Evolutionary conservation across 2,329 filamentous ascomycete genomes (phyloP).

Genomic region (Fusarium sublunatum): DNA sequence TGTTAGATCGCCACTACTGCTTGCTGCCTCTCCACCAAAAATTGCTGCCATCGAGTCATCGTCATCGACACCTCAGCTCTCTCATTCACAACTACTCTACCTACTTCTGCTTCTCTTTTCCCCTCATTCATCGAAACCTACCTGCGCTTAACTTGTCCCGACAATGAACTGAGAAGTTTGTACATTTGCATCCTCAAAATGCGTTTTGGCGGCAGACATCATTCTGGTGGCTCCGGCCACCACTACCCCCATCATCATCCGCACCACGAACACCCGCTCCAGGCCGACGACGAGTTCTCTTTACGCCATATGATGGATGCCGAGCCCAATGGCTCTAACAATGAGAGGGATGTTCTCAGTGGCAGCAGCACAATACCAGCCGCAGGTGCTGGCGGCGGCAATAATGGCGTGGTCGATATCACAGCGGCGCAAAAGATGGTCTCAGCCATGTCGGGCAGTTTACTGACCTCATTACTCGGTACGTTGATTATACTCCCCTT

Average conservation of each 20-base stretch:
- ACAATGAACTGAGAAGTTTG: conserved; percentile 31
- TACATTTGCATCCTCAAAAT: conserved; percentile 31
- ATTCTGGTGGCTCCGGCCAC: conserved; percentile 37
- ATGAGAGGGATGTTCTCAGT: conserved; percentile 14
- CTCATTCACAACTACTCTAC: neutral
- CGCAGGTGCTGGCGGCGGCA: conserved; percentile 3
- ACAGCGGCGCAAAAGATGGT: conserved; percentile 92
- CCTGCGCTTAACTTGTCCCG: neutral
- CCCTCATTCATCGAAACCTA: neutral
- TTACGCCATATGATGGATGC: conserved; percentile 47
- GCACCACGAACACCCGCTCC: conserved; percentile 37
- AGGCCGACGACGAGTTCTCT: conserved; percentile 46
- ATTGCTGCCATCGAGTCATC: conserved; percentile 38
- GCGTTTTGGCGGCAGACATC: conserved; percentile 40
- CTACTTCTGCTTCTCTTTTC: neutral
- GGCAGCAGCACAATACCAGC: conserved; percentile 19
- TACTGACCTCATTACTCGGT: conserved; percentile 91
- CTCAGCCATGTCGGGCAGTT: conserved; percentile 89
- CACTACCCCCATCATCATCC: conserved; percentile 13
- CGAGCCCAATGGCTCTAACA: conserved; percentile 26
- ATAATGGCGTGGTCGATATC: conserved; percentile 68
- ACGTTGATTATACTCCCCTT: conserved; percentile 47
- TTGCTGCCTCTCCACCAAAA: conserved; percentile 33
- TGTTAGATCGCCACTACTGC: conserved; percentile 29
- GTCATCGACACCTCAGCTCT: conserved; percentile 39